Percentiles rank a stretch among this genome's conserved stretches.
Conservation (phyloP, 2,329 filamentous ascomycete species). For the Paradendryphiella salina region DNA sequence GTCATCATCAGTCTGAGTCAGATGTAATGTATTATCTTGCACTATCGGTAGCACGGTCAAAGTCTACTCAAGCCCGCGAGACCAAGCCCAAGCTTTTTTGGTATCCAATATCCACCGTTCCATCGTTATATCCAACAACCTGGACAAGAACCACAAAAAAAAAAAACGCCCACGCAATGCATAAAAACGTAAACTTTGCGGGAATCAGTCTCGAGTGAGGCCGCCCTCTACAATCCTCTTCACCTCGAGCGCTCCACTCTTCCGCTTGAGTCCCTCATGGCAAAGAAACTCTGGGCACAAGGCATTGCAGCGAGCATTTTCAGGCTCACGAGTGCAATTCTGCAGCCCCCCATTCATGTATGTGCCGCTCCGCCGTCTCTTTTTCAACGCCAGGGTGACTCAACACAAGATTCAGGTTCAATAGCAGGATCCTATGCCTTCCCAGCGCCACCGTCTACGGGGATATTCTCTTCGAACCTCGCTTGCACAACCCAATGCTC, state of each 20-base stretch:
- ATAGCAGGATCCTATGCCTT: slow-evolving; percentile 10
- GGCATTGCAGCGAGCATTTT: no score
- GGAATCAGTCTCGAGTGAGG: background rate
- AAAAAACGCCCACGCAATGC: slow-evolving; percentile 15
- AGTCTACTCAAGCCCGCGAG: background rate
- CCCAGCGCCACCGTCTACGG: background rate
- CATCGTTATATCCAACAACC: slow-evolving; percentile 2
- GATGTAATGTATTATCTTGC: background rate
- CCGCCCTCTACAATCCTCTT: no score
- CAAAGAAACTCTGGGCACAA: background rate
- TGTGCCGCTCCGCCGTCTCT: no score
- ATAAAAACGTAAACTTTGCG: background rate
- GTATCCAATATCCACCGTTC: background rate
- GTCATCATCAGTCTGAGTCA: no score
- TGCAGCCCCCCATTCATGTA: no score
- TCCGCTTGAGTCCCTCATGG: background rate
- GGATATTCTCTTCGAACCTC: slow-evolving; percentile 42
- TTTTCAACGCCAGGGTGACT: background rate
- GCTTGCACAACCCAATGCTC: slow-evolving; percentile 82
- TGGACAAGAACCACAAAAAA: background rate
- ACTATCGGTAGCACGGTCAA: background rate
- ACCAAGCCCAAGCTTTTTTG: background rate
- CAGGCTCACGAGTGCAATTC: no score
- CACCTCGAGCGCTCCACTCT: background rate
- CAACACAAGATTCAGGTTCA: background rate